Conservation (phyloP, 2,329 filamentous ascomycete species). For the Eutypella sp. region DNA sequence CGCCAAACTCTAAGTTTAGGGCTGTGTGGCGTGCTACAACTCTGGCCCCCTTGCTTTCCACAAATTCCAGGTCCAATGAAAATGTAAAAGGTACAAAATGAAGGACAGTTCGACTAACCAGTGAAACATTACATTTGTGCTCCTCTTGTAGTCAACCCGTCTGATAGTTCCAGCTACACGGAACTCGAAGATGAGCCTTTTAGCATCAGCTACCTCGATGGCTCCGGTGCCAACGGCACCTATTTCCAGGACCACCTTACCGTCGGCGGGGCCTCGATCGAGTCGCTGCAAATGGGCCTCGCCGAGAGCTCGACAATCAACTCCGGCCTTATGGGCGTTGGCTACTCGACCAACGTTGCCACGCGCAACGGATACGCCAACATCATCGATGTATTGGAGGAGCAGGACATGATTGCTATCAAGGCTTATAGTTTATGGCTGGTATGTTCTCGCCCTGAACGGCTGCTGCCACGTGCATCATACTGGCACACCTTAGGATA, state of each 20-base stretch:
- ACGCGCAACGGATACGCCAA: conserved; percentile 44
- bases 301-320: conserved; percentile 43
- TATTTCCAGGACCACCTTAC: conserved; percentile 54
- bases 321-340: conserved; percentile 55
- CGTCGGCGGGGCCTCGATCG: conserved; percentile 45
- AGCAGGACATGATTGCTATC: conserved; percentile 55
- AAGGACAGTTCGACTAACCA: background rate
- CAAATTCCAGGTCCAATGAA: no score
- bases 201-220: conserved; percentile 57
- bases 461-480: no score
- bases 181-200: conserved; percentile 41
- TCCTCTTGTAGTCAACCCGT: conserved; percentile 31
- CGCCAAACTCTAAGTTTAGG: background rate
- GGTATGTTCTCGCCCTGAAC: no score
- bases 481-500: no score
- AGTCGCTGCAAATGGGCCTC: conserved; percentile 51
- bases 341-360: conserved; percentile 48
- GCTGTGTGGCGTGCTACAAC: no score
- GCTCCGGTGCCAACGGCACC: conserved; percentile 47
- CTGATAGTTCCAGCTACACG: conserved; percentile 44
- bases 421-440: conserved; percentile 67
- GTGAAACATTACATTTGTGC: background rate
- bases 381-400: conserved; percentile 59
- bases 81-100: background rate
- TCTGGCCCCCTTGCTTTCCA: no score